Base-by-base conservation (phyloP, 176 grass and related monocot species). In the Ampelocalamus luodianensis region DNA sequence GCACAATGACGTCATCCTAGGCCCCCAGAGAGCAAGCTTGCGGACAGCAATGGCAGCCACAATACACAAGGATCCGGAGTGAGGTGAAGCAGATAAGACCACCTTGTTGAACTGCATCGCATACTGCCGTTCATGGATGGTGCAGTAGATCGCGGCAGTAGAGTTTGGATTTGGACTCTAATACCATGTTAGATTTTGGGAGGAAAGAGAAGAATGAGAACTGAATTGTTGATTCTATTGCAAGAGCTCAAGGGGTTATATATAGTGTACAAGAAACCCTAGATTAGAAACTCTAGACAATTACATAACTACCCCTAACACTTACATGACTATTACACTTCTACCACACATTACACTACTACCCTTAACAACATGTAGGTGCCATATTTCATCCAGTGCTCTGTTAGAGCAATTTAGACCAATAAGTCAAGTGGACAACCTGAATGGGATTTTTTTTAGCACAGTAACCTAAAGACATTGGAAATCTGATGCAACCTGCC, bases 1-100 rank as follows among this genome's bases (percentile, higher is more conserved):
- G 15, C 64, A 50, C 85, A 77, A 86, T 0, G 68, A 65, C 8
- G 8, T 79, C 75, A 79, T 86, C 8, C 83, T 27, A 20, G 76
- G 65, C 27, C 29, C 26, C 76, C 67, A 86, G 22, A 86, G 14
- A 11, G 77, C 69, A 6, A 74, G 85, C 10, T 34, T 3, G 14
- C 5, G 3, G 16, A 3, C 4, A 53, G 50, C 50, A 58, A 7
- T 51, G 0, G 59, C 76, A 65, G 66, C 85, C 58, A 66, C 77
- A 1, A 67, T 36, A 59, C 6, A 74, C 8, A 66, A 8, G 12
- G 45, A 16, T 29, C 34, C 58, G 10, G 69, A 56, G 0, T 65
- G 36, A 5, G 59, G 77, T 22, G 76, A 51, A 72, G 76, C 76
- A 65, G 67, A 79, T n/a, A 86, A 44, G 5, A 32, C 84, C 10